Evolutionary conservation across 495 filamentous ascomycete genomes (phyloP).

Genomic region (Friedmanniomyces simplex): DNA sequence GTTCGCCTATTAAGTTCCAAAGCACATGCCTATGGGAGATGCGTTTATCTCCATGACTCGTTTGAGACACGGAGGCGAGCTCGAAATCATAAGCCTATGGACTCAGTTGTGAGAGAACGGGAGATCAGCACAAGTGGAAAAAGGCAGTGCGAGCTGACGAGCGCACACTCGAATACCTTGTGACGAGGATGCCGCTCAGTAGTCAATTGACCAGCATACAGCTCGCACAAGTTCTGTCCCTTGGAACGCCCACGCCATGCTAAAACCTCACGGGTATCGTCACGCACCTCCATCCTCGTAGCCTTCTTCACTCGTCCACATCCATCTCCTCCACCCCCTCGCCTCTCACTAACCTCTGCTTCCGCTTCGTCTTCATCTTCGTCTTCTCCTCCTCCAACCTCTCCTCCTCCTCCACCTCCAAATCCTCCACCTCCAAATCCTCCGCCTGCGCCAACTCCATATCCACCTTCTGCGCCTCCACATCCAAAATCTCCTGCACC

Average conservation of each 20-base stretch:
- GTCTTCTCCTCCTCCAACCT: constrained; percentile 28
- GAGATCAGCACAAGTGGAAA: no score
- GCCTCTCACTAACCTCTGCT: constrained; percentile 24
- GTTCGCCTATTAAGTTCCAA: no score
- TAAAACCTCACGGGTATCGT: constrained; percentile 3
- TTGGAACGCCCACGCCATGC: neutral
- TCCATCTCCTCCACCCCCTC: constrained; percentile 29
- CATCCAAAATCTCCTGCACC: constrained; percentile 40
- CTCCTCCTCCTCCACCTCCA: constrained; percentile 24
- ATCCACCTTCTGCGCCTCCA: constrained; percentile 40
- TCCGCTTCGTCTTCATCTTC: constrained; percentile 44
- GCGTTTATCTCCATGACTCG: no score
- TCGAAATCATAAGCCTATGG: no score
- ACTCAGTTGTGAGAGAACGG: no score
- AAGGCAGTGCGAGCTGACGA: no score
- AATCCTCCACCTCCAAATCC: constrained; percentile 35
- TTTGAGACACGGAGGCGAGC: no score
- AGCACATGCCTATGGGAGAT: no score
- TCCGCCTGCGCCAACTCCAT: constrained; percentile 36
- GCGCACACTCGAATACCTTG: no score
- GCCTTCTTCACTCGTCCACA: constrained; percentile 21
- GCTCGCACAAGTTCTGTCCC: neutral
- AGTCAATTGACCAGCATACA: no score
- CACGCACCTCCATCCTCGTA: neutral
- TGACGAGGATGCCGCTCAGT: no score